Evolutionary conservation across 2,329 filamentous ascomycete species (phyloP).

Genomic region (Penicillium sp.): DNA sequence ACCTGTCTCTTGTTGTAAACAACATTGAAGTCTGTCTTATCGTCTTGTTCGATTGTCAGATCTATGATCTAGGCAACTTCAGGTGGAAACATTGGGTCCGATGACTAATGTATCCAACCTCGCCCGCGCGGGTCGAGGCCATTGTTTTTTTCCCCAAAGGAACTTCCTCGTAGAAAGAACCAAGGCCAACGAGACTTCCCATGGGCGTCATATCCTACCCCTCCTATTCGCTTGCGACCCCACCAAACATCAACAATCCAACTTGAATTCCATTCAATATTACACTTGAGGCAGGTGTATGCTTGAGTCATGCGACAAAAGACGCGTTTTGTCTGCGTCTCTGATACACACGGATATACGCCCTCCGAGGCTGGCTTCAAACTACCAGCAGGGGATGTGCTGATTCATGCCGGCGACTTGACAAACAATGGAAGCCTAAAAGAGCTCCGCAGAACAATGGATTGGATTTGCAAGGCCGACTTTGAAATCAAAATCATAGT

Average conservation of each 20-base stretch:
- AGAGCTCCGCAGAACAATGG: constrained; percentile 52
- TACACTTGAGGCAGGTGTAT: neutral
- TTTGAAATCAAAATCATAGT: constrained; percentile 57
- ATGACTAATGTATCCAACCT: constrained; percentile 20
- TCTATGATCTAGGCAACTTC: constrained; percentile 12
- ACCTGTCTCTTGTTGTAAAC: neutral
- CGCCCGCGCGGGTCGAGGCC: neutral
- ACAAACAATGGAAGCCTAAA: constrained; percentile 54
- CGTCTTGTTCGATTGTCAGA: neutral
- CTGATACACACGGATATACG: constrained; percentile 57
- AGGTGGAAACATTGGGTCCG: constrained; percentile 20
- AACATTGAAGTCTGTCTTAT: neutral
- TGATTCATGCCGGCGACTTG: constrained; percentile 60
- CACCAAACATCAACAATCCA: neutral
- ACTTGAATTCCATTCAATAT: neutral
- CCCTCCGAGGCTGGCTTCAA: constrained; percentile 50
- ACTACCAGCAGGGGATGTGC: constrained; percentile 55
- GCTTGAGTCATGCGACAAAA: constrained; percentile 31
- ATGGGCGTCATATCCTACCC: constrained; percentile 1
- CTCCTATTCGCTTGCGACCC: constrained; percentile 6
- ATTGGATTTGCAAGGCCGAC: constrained; percentile 54
- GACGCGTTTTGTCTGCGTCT: constrained; percentile 58
- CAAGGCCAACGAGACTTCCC: neutral
- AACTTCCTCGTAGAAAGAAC: neutral
- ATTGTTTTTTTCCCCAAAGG: constrained; percentile 8